phyloP scores from a whole-genome alignment of 2,329 filamentous ascomycete genomes.

The Pseudopyricularia cyperi region DNA sequence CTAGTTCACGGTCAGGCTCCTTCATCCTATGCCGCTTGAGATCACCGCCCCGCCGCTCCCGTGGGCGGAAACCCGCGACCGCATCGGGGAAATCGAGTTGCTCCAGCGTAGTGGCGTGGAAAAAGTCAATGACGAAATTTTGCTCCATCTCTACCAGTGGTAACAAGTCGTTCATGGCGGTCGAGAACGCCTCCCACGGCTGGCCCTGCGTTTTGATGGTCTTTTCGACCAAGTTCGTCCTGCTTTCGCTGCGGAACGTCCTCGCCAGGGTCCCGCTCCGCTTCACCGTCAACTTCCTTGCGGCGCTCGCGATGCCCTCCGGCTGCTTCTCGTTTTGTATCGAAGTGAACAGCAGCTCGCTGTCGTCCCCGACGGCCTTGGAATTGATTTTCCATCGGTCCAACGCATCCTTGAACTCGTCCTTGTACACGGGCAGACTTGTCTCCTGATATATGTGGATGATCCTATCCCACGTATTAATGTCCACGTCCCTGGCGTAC shows the following conservation, averaged over 20 bases:
- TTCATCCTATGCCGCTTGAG: conserved; percentile 63
- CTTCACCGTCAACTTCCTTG: conserved; percentile 86
- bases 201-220: conserved; percentile 51
- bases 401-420: conserved; percentile 68
- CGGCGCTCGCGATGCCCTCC: conserved; percentile 56
- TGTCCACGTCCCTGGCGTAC: conserved; percentile 76
- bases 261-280: conserved; percentile 78
- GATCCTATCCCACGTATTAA: conserved; percentile 66
- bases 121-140: conserved; percentile 94
- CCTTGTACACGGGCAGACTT: conserved; percentile 63
- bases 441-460: conserved; percentile 71
- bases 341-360: conserved; percentile 76
- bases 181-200: conserved; percentile 70
- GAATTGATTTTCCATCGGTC: conserved; percentile 69
- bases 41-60: conserved; percentile 57
- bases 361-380: conserved; percentile 64
- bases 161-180: conserved; percentile 67
- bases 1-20: conserved; percentile 78
- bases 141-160: conserved; percentile 85
- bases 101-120: conserved; percentile 81
- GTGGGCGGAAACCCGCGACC: conserved; percentile 52
- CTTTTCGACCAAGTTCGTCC: conserved; percentile 37
- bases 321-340: conserved; percentile 71
- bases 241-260: conserved; percentile 36
- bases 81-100: conserved; percentile 73